Percentiles rank a stretch among this genome's conserved stretches.
These are phyloP conservation scores for Aspergillus campestris DNA, from an alignment of 495 filamentous ascomycete species.

Conservation along the genomic window DNA sequence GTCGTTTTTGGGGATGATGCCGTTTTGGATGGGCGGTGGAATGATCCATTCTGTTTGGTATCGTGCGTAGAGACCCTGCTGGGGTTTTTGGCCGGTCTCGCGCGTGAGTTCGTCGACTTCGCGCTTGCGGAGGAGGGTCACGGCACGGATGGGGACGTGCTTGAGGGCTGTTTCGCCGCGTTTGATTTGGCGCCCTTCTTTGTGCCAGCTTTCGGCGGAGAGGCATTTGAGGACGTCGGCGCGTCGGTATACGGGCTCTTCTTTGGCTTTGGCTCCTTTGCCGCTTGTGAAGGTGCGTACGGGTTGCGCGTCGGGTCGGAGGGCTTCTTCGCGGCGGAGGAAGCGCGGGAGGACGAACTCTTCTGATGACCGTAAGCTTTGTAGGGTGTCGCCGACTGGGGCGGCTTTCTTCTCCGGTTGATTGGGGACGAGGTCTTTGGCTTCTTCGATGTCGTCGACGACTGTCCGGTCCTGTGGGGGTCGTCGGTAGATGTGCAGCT, in stretches of 20 bases:
- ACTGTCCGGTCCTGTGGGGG: constrained; percentile 49
- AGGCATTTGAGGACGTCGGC: constrained; percentile 77
- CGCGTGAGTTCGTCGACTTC: constrained; percentile 79
- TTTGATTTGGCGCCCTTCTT: constrained; percentile 75
- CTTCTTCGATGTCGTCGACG: constrained; percentile 70
- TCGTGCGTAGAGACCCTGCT: constrained; percentile 75
- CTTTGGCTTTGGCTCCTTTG: constrained; percentile 57
- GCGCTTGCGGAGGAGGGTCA: constrained; percentile 78
- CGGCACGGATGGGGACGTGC: constrained; percentile 79
- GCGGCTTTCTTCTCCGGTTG: constrained; percentile 59
- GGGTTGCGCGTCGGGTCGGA: constrained; percentile 57
- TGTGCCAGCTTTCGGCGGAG: constrained; percentile 94
- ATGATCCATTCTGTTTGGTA: constrained; percentile 94
- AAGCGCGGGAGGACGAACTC: constrained; percentile 84
- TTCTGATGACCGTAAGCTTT: constrained; percentile 76
- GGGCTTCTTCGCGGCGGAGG: constrained; percentile 84
- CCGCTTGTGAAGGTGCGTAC: constrained; percentile 67
- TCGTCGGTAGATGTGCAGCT: constrained; percentile 67
- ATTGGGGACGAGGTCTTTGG: constrained; percentile 61
- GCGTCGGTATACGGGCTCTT: constrained; percentile 74
- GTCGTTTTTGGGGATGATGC: constrained; percentile 85
- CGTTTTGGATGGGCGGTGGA: constrained; percentile 71
- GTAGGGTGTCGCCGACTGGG: constrained; percentile 68
- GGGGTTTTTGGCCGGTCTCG: constrained; percentile 69
- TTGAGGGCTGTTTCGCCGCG: constrained; percentile 70